phyloP scores from a whole-genome alignment of 108 stramenopile genomes.

The Nannochloropsis oceanica region DNA sequence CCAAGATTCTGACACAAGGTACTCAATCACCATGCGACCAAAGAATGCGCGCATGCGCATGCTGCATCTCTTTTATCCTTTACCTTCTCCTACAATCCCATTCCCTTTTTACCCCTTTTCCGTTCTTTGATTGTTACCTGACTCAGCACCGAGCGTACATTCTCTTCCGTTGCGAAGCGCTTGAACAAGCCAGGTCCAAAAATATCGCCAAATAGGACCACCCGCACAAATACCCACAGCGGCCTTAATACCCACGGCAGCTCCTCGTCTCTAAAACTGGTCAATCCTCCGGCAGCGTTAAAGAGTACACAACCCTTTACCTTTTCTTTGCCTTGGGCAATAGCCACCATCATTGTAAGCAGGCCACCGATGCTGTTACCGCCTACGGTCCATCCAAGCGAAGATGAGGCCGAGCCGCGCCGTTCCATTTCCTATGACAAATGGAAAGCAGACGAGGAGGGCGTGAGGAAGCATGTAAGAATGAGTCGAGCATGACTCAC shows the following conservation, averaged over 20 bases:
- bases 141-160: constrained; percentile 6
- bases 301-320: constrained; percentile 18
- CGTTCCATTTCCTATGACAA: constrained; percentile 15
- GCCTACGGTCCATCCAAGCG: constrained; percentile 41
- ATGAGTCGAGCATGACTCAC: background rate
- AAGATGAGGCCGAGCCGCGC: background rate
- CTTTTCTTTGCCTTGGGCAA: background rate
- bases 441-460: background rate
- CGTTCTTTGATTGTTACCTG: background rate
- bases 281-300: constrained; percentile 24
- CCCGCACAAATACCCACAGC: background rate
- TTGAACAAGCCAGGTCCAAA: constrained; percentile 15
- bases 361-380: constrained; percentile 53
- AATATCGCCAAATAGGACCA: constrained; percentile 22
- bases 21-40: too few species aligned
- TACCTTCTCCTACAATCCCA: too few species aligned
- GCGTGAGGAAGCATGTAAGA: background rate
- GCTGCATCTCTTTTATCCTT: too few species aligned
- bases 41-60: too few species aligned
- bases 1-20: too few species aligned
- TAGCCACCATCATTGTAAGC: constrained; percentile 15
- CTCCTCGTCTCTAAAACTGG: constrained; percentile 16
- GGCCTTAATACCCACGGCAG: constrained; percentile 19
- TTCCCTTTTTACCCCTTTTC: background rate
- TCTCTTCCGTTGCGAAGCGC: constrained; percentile 14